A percentile compares a stretch with the other conserved stretches of the same genome.
Evolutionary conservation across 306 rosid genomes (phyloP).

Genomic region (Prinsepia uniflora): DNA sequence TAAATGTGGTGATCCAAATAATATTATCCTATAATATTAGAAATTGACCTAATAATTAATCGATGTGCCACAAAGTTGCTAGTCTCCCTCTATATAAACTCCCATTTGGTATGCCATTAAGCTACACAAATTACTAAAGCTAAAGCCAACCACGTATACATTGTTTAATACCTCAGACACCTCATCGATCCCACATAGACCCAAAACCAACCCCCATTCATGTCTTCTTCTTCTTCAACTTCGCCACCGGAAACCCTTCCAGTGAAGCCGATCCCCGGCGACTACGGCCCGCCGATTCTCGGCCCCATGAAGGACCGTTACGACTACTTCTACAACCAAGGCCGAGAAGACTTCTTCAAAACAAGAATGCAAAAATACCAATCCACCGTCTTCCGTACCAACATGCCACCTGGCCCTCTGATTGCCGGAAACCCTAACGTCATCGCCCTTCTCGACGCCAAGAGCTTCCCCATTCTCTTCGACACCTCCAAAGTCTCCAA

Average conservation of each 20-base stretch:
- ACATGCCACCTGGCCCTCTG: constrained; percentile 81
- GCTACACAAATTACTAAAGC: too few species aligned
- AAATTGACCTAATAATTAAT: too few species aligned
- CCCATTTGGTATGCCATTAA: too few species aligned
- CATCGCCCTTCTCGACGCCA: constrained; percentile 51
- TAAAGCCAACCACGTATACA: too few species aligned
- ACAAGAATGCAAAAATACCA: constrained; percentile 30
- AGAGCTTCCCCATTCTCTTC: constrained; percentile 56
- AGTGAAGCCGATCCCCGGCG: constrained; percentile 55
- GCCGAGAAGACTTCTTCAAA: constrained; percentile 51
- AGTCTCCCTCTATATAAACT: too few species aligned
- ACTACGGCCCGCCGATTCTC: constrained; percentile 47
- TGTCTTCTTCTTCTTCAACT: constrained; percentile 10
- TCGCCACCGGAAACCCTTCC: constrained; percentile 25
- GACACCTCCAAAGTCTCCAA: constrained; percentile 55
- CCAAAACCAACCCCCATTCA: too few species aligned
- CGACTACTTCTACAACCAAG: constrained; percentile 66
- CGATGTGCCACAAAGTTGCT: too few species aligned
- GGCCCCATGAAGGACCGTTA: constrained; percentile 54
- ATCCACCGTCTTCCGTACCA: constrained; percentile 66
- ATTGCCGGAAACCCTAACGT: constrained; percentile 49
- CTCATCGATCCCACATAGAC: too few species aligned
- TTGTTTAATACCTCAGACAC: too few species aligned
- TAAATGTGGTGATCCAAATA: too few species aligned
- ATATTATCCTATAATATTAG: too few species aligned